Conservation (phyloP, 768 basidiomycete genomes). For the Mycena metata region DNA sequence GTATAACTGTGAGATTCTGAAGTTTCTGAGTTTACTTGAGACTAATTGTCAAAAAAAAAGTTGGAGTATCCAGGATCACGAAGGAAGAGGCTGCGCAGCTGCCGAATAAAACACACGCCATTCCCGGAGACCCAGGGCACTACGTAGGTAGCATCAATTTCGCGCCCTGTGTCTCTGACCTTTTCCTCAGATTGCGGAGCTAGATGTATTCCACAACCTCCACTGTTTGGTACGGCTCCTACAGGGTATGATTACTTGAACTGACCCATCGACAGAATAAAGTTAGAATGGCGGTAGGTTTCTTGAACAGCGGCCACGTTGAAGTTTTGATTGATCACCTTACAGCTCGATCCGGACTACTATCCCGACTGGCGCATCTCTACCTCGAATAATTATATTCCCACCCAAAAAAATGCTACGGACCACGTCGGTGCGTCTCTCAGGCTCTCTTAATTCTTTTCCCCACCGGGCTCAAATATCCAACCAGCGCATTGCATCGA, state of each 20-base stretch:
- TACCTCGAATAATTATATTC: conserved; percentile 26
- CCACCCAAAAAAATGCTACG: conserved; percentile 22
- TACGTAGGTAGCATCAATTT: conserved; percentile 29
- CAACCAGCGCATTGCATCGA: conserved; percentile 26
- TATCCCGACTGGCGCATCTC: conserved; percentile 32
- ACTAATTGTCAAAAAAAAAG: neutral
- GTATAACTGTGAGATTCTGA: conserved; percentile 27
- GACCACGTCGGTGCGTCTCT: conserved; percentile 17
- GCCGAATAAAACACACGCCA: conserved; percentile 36
- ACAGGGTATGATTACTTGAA: neutral
- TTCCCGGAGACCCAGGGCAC: conserved; percentile 30
- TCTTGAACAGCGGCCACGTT: too few relatives aligned
- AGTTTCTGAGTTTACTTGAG: too few relatives aligned
- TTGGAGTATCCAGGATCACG: conserved; percentile 27
- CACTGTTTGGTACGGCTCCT: conserved; percentile 23
- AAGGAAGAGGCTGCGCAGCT: conserved; percentile 33
- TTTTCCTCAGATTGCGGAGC: conserved; percentile 26
- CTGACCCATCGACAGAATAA: conserved; percentile 23
- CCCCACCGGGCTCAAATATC: too few relatives aligned
- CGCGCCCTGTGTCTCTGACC: too few relatives aligned
- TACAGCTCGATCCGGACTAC: conserved; percentile 34
- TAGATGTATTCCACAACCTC: conserved; percentile 33
- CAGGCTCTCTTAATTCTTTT: neutral
- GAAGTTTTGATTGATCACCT: too few relatives aligned
- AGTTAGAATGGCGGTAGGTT: conserved; percentile 34